Evolutionary conservation across 2,329 filamentous ascomycete genomes (phyloP).

Genomic region (Onygenales sp.): DNA sequence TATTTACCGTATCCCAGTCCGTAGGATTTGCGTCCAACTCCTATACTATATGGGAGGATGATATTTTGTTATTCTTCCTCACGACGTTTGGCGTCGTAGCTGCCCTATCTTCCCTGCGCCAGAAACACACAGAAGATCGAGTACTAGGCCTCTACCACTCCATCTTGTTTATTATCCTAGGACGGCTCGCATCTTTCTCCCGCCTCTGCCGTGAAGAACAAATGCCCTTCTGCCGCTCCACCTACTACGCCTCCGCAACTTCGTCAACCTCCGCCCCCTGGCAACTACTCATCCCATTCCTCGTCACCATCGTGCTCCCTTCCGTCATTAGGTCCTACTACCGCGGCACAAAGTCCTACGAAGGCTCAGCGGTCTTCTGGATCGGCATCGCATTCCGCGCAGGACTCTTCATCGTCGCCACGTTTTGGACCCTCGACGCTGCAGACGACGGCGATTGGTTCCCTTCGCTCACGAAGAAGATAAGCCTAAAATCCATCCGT

Average conservation of each 20-base stretch:
- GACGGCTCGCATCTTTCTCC: constrained; percentile 73
- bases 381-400: constrained; percentile 69
- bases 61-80: constrained; percentile 85
- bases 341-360: constrained; percentile 71
- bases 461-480: constrained; percentile 48
- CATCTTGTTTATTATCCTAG: constrained; percentile 67
- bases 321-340: constrained; percentile 77
- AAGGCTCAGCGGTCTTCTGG: constrained; percentile 77
- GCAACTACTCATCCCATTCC: constrained; percentile 74
- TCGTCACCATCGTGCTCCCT: constrained; percentile 63
- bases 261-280: constrained; percentile 89
- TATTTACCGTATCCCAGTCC: constrained; percentile 81
- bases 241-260: constrained; percentile 84
- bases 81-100: constrained; percentile 75
- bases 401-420: constrained; percentile 63
- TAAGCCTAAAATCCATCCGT: constrained; percentile 61
- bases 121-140: constrained; percentile 56
- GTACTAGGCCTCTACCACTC: constrained; percentile 78
- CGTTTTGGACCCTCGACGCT: constrained; percentile 83
- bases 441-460: constrained; percentile 79
- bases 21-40: constrained; percentile 94
- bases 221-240: constrained; percentile 92
- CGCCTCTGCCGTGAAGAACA: constrained; percentile 94
- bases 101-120: constrained; percentile 64
- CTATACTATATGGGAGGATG: constrained; percentile 97